Base-by-base conservation (phyloP, 805 yeast genomes). In the Nakazawaea ernobii region DNA sequence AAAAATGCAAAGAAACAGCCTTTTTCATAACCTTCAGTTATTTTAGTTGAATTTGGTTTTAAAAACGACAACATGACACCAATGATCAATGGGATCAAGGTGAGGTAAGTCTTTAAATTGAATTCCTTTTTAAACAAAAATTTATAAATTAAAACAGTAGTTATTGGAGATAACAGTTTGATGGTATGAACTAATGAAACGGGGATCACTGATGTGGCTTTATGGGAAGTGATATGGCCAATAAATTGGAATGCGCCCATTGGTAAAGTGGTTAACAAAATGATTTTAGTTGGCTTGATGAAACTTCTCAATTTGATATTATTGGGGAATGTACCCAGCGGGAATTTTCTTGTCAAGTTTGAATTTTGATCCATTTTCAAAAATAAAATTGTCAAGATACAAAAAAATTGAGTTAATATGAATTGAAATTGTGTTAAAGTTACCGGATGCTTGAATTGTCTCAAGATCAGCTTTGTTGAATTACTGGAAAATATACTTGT, bases 121-220 rank as follows among this genome's bases (percentile, higher is more conserved):
- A 86, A 92, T 40, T 69, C 66, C 42, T 71, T 75, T 29, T 74
- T 70, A 59, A 84, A 85, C 35, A 84, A 46, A 10, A 82, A 51
- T 53, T 86, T 73, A 66, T 90, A 90, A 38, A 87, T 86, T 29
- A 80, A 63, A 10, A 94, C 97, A 0, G 98, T 92, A 42, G 88
- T 78, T 26, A 92, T 71, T 2, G 99, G 99, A 30, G 95, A 84
- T 35, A 92, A 70, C 1, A 97, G 94, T 68, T 94, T 94, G 56
- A 92, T 82, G 8, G 97, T 90, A 63, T 92, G 97, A 17, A 94
- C 97, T 53, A 91, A 68, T 5, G 97, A 86, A n/a, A 94, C 97
- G 0, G 97, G 97, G 44, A 94, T 87, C 51, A 86, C 65, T 2
- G 91, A 77, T 2, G 97, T 90, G n/a, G 98, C 92, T 60, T 86